phyloP scores from a whole-genome alignment of 257 asterid species.

The Solanum medicagineum region DNA sequence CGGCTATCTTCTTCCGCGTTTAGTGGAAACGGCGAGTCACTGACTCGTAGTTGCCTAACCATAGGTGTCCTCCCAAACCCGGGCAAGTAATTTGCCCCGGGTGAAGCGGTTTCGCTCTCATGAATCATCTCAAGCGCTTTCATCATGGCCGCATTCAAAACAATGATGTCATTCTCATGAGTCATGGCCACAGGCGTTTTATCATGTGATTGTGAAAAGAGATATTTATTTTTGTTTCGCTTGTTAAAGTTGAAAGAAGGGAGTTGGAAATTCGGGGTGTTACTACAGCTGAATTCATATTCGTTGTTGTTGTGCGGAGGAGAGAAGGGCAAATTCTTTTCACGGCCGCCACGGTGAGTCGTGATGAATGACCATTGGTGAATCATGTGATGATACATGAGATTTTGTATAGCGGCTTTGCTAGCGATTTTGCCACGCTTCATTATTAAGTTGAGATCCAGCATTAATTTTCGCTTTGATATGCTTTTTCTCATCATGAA shows the following conservation, averaged over 20 bases:
- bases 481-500: constrained; percentile 68
- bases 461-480: constrained; percentile 48
- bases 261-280: constrained; percentile 40
- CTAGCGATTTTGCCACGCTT: constrained; percentile 82
- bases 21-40: constrained; percentile 58
- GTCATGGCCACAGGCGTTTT: neutral
- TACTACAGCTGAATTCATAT: constrained; percentile 78
- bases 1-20: constrained; percentile 21
- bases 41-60: constrained; percentile 65
- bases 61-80: constrained; percentile 61
- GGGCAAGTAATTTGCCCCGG: constrained; percentile 29
- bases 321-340: constrained; percentile 7
- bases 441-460: constrained; percentile 53
- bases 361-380: neutral
- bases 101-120: constrained; percentile 44
- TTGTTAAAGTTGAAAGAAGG: constrained; percentile 37
- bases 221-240: constrained; percentile 9
- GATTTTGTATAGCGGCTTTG: constrained; percentile 56
- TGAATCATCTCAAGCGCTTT: constrained; percentile 34
- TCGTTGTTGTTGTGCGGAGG: constrained; percentile 17
- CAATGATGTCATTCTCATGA: constrained; percentile 15
- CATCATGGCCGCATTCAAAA: constrained; percentile 10
- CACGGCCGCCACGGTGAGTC: constrained; percentile 12
- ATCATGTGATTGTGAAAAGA: neutral
- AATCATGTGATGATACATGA: constrained; percentile 49